A percentile compares a stretch with the other conserved stretches of the same genome.
Conservation (phyloP, 805 yeast genomes). For the Candida maesae region DNA sequence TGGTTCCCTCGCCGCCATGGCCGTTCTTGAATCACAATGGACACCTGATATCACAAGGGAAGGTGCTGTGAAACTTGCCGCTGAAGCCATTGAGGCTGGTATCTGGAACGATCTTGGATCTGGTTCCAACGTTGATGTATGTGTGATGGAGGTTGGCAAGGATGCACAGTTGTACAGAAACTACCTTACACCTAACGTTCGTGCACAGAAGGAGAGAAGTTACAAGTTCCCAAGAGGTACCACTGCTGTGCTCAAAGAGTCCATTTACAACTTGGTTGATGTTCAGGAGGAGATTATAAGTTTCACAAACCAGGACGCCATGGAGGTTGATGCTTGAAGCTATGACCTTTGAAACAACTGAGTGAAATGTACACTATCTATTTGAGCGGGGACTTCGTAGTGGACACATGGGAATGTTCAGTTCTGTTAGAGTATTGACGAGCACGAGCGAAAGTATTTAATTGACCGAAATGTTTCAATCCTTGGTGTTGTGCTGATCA, state of each 20-base stretch:
- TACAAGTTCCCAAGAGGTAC: constrained; percentile 91
- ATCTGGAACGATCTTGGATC: constrained; percentile 99
- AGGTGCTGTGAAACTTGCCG: constrained; percentile 86
- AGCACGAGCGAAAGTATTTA: no score
- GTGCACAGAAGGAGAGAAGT: constrained; percentile 75
- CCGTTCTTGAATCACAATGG: constrained; percentile 90
- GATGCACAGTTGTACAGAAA: constrained; percentile 84
- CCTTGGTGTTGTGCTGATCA: no score
- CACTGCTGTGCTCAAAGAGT: constrained; percentile 77
- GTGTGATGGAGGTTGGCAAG: constrained; percentile 92
- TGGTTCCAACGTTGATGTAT: constrained; percentile 95
- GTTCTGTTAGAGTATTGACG: no score
- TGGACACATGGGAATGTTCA: no score
- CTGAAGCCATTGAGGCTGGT: constrained; percentile 96
- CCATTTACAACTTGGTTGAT: constrained; percentile 60
- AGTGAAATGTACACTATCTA: not conserved
- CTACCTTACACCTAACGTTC: constrained; percentile 85
- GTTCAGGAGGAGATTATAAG: constrained; percentile 58
- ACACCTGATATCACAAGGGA: constrained; percentile 71
- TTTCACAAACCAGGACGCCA: constrained; percentile 1
- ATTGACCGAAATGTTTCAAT: no score
- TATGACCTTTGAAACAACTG: not conserved
- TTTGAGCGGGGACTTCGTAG: no score
- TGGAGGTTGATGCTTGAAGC: constrained; percentile 12
- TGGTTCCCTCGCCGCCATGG: constrained; percentile 98